Evolutionary conservation across 495 filamentous ascomycete genomes (phyloP).

Genomic region (Aspergillus taichungensis): DNA sequence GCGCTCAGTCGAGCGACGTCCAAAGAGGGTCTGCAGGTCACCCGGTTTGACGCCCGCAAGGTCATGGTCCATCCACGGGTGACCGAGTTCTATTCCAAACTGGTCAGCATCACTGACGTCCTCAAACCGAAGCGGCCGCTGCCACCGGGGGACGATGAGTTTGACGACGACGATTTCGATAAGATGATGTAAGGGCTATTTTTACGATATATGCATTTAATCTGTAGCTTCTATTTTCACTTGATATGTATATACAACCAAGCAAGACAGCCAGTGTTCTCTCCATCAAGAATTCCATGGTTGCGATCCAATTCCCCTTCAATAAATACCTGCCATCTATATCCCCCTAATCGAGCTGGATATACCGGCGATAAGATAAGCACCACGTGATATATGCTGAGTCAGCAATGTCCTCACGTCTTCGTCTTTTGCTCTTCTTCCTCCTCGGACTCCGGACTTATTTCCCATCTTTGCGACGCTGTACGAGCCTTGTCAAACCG

Average conservation of each 20-base stretch:
- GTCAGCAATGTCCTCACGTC: neutral
- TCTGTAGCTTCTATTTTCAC: too few relatives aligned
- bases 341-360: too few relatives aligned
- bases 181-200: neutral
- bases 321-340: too few relatives aligned
- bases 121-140: constrained; percentile 17
- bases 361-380: constrained; percentile 12
- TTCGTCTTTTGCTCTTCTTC: neutral
- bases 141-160: neutral
- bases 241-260: constrained; percentile 1
- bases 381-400: constrained; percentile 9
- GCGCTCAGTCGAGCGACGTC: constrained; percentile 67
- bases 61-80: constrained; percentile 93
- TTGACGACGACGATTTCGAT: constrained; percentile 7
- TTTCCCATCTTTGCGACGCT: constrained; percentile 4
- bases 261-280: constrained; percentile 1
- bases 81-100: constrained; percentile 68
- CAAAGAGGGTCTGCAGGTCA: constrained; percentile 80
- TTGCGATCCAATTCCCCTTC: too few relatives aligned
- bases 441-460: neutral
- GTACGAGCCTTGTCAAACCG: neutral
- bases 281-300: too few relatives aligned
- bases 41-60: constrained; percentile 79
- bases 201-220: too few relatives aligned
- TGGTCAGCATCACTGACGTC: constrained; percentile 47